Base-by-base conservation (phyloP, 2,329 filamentous ascomycete genomes). In the Paecilomyces niveus region DNA sequence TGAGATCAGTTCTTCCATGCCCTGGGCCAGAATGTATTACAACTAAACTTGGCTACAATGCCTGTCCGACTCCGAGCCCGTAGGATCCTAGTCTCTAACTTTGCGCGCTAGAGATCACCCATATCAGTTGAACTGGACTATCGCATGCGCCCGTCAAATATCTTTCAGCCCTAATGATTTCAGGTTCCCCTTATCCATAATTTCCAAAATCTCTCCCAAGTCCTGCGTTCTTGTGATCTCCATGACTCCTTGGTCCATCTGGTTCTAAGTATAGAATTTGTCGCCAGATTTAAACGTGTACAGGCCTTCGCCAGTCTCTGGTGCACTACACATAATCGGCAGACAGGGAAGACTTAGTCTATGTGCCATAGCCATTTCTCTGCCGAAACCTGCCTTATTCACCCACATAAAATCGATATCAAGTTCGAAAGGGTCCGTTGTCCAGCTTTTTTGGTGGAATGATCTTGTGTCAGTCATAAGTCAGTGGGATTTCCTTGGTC, bases 41-140 rank as follows among this genome's bases (percentile, higher is more conserved):
- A n/a, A 50, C 45, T 18, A 55, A 29, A 49, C 54, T 55, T 26
- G 54, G 35, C 33, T 55, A 32, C 11, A 55, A 45, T 29, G 35
- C 49, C 21, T 55, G 54, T 4, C 54, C 54, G 4, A 49, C 54
- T 52, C 81, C 81, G 0, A 80, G 70, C 39, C 80, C 78, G 2
- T 29, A 29, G 26, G 26, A 5, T 22, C 22, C 22, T 22, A 22
- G 22, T 3, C 22, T 22, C 22, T 22, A 22, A 22, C 22, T 22
- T 22, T 3, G 22, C 22, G 22, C 22, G 22, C 22, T 22, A 22
- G 22, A 22, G 22, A 3, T 22, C 22, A 22, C 22, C 22, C 22
- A 22, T 22, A 1, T 22, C 22, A 22, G 22, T 22, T 1, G 22
- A 22, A 22, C 22, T 22, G 22, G 22, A 2, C 22, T 22, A 22